A percentile compares a stretch with the other conserved stretches of the same genome.
Evolutionary conservation across 176 grass and related monocot species (phyloP).

Genomic region (Carex littledalei): DNA sequence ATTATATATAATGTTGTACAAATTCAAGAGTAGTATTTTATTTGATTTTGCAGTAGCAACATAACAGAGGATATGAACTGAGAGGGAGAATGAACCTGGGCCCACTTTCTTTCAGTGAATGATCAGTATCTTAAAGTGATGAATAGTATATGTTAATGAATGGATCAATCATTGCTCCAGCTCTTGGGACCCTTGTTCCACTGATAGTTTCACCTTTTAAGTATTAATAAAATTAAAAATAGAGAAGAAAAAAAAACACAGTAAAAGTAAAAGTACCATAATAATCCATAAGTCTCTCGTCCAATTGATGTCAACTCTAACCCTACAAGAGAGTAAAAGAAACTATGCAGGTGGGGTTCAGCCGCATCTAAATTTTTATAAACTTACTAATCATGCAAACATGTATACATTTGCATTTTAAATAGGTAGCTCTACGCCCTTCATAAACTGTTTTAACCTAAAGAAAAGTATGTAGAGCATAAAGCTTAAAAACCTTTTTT

Average conservation of each 20-base stretch:
- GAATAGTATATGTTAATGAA: slow-evolving; percentile 56
- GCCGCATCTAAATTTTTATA: not conserved
- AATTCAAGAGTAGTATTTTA: not conserved
- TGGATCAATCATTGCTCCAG: slow-evolving; percentile 68
- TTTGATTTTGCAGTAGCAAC: not conserved
- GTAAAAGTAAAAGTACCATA: not conserved
- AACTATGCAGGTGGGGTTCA: not conserved
- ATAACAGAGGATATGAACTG: not conserved
- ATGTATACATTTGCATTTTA: not conserved
- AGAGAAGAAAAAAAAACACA: not conserved
- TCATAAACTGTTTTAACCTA: not conserved
- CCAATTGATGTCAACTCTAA: slow-evolving; percentile 4
- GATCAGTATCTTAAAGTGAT: slow-evolving; percentile 59
- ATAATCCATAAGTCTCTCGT: not conserved
- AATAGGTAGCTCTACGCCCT: not conserved
- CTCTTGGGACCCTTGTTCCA: slow-evolving; percentile 39
- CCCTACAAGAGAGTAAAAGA: not conserved
- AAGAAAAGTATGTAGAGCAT: not conserved
- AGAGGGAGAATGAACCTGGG: not conserved
- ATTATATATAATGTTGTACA: not conserved
- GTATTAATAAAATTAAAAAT: not conserved
- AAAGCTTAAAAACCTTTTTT: not conserved
- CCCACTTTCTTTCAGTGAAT: slow-evolving; percentile 40
- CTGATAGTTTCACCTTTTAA: slow-evolving; percentile 33
- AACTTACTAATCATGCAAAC: slow-evolving; percentile 7